Conservation (phyloP, 139 green algal species). For the Pleodorina starrii region DNA sequence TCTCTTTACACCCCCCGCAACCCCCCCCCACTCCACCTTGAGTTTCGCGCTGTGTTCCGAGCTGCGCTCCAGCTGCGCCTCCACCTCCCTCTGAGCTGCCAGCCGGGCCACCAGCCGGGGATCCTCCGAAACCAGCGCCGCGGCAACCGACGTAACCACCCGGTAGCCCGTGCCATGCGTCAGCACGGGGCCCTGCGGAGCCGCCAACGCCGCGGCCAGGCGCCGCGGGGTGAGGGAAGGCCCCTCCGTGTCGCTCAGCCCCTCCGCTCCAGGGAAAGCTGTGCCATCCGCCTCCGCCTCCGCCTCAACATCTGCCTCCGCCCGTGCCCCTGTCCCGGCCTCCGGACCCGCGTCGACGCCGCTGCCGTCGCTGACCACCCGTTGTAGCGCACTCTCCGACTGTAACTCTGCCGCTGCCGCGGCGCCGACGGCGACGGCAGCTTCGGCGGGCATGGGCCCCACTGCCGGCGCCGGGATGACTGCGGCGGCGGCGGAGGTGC, state of each 20-base stretch:
- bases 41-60: conserved; percentile 18
- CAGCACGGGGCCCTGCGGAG: conserved; percentile 42
- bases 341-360: background rate
- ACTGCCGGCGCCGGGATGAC: no score
- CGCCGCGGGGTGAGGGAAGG: background rate
- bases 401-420: background rate
- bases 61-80: conserved; percentile 22
- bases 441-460: background rate
- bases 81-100: conserved; percentile 10
- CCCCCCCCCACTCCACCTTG: background rate
- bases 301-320: background rate
- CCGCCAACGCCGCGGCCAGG: background rate
- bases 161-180: conserved; percentile 41
- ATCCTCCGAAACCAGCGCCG: conserved; percentile 17
- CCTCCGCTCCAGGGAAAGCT: background rate
- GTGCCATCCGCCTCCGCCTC: background rate
- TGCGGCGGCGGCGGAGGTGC: no score
- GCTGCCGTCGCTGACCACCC: background rate
- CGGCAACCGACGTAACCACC: conserved; percentile 39
- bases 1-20: background rate
- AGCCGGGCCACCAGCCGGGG: conserved; percentile 10
- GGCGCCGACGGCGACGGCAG: background rate
- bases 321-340: background rate
- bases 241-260: background rate
- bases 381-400: no score